Percentiles rank a stretch among this genome's conserved stretches.
Conservation (phyloP, 805 yeast species). For the Starmerella kuoi region DNA sequence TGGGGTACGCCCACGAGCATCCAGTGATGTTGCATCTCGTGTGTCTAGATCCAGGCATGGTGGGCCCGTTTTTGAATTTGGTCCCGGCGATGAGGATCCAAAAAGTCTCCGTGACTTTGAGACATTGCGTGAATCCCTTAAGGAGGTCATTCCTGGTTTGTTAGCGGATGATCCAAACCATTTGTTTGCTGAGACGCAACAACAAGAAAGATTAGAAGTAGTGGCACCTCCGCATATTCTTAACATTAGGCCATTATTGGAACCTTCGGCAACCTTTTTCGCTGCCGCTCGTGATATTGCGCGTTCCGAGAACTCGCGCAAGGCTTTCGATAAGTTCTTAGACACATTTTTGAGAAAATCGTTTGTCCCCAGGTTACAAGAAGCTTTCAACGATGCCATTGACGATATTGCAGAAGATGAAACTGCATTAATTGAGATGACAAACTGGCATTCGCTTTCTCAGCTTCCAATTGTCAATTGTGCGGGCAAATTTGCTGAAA, state of each 20-base stretch:
- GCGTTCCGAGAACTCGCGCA: conserved; percentile 27
- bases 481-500: conserved; percentile 37
- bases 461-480: conserved; percentile 31
- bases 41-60: conserved; percentile 1
- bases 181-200: conserved; percentile 18
- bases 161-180: conserved; percentile 31
- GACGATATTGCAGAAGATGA: conserved; percentile 35
- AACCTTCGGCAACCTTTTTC: conserved; percentile 55
- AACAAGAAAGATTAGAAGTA: conserved; percentile 18
- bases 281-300: conserved; percentile 43
- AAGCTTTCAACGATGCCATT: conserved; percentile 43
- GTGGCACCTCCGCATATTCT: conserved; percentile 44
- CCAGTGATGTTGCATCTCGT: conserved; percentile 1
- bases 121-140: conserved; percentile 37
- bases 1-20: neutral
- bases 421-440: conserved; percentile 31
- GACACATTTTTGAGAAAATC: conserved; percentile 49
- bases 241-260: conserved; percentile 69
- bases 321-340: conserved; percentile 33
- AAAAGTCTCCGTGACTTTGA: conserved; percentile 25
- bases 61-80: conserved; percentile 19
- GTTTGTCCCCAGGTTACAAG: conserved; percentile 53
- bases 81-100: conserved; percentile 27
- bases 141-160: conserved; percentile 64
- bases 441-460: conserved; percentile 24